These are phyloP conservation scores for Mycena leptocephala DNA, from an alignment of 768 basidiomycete species.

Conservation along the genomic window DNA sequence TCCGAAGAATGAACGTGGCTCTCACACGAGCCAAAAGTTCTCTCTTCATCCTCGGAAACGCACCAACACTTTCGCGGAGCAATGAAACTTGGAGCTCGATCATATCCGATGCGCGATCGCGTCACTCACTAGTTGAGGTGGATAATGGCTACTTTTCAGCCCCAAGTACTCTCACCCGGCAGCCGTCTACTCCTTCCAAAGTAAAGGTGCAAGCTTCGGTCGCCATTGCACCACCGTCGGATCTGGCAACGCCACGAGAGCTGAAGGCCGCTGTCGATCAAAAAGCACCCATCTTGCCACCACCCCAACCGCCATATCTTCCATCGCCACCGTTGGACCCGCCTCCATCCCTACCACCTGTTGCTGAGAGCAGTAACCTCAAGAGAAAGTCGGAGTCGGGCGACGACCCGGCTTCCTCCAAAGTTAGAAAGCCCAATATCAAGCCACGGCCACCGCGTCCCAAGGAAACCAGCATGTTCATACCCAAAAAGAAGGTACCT, in stretches of 20 bases:
- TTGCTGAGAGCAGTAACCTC: slow-evolving; percentile 49
- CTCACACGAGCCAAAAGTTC: slow-evolving; percentile 97
- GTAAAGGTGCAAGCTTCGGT: slow-evolving; percentile 35
- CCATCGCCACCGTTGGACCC: background rate
- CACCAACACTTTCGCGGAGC: slow-evolving; percentile 90
- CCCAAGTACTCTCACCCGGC: slow-evolving; percentile 29
- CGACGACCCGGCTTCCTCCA: slow-evolving; percentile 4
- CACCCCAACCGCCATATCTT: background rate
- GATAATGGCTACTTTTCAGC: slow-evolving; percentile 59
- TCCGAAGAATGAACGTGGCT: slow-evolving; percentile 98
- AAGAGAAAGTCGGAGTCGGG: slow-evolving; percentile 29
- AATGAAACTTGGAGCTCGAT: slow-evolving; percentile 87
- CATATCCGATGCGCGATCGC: slow-evolving; percentile 80
- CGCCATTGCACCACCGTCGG: slow-evolving; percentile 46
- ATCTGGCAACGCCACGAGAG: slow-evolving; percentile 57
- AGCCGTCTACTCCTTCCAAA: slow-evolving; percentile 40
- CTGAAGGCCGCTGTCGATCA: slow-evolving; percentile 38
- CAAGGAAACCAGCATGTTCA: slow-evolving; percentile 68
- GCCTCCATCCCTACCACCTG: background rate
- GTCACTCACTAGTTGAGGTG: slow-evolving; percentile 78
- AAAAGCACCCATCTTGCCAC: slow-evolving; percentile 30
- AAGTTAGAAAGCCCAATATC: slow-evolving; percentile 21
- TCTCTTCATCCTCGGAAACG: slow-evolving; percentile 94
- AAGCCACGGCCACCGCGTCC: slow-evolving; percentile 51
- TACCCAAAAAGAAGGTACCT: slow-evolving; percentile 68